Conservation (phyloP, 148 eudicot species). For the Vaccinium myrtillus region DNA sequence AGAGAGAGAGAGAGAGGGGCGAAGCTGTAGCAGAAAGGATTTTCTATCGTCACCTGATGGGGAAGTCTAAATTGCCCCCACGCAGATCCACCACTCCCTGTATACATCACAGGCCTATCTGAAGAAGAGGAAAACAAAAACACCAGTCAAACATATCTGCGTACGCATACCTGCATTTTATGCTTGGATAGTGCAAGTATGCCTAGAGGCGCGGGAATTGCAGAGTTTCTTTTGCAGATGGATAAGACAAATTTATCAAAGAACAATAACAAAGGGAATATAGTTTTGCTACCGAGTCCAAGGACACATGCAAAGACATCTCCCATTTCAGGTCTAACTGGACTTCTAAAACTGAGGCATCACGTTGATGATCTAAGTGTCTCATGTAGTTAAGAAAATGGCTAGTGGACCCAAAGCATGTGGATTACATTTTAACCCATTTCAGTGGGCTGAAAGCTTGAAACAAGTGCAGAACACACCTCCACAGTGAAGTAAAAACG, state of each 20-base stretch:
- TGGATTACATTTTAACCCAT: not conserved
- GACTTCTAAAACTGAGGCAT: not conserved
- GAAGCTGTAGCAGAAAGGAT: not conserved
- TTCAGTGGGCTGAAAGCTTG: not conserved
- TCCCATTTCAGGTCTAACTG: constrained; percentile 9
- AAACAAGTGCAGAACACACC: not conserved
- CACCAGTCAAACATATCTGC: not conserved
- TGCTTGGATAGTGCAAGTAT: not conserved
- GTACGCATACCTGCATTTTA: not conserved
- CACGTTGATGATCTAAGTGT: not conserved
- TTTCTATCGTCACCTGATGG: constrained; percentile 52
- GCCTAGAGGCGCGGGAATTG: not conserved
- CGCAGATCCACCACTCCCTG: constrained; percentile 57
- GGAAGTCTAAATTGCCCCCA: constrained; percentile 70
- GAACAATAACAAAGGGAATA: not conserved
- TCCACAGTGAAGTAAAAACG: not conserved
- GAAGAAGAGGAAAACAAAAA: constrained; percentile 12
- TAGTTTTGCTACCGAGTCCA: not conserved
- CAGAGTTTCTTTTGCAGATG: not conserved
- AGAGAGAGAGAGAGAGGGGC: not conserved
- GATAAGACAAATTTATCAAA: not conserved
- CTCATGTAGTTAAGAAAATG: not conserved
- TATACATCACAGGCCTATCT: constrained; percentile 76
- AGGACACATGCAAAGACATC: not conserved
- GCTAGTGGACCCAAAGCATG: not conserved